A percentile compares a stretch with the other conserved stretches of the same genome.
Evolutionary conservation across 2,329 filamentous ascomycete species (phyloP).

Genomic region (Fusarium clavum): DNA sequence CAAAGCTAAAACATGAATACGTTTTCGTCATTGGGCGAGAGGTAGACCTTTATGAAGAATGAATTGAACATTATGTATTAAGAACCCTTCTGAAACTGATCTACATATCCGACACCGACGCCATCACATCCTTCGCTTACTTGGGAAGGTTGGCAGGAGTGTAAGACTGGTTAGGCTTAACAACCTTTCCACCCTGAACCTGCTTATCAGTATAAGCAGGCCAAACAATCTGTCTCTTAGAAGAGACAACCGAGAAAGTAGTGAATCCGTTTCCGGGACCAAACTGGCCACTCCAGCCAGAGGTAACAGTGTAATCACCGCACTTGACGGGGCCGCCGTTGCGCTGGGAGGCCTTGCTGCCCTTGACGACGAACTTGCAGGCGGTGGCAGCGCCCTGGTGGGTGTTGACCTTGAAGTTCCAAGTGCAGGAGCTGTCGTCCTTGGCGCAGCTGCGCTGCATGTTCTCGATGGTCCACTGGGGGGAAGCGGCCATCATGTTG

Average conservation of each 20-base stretch:
- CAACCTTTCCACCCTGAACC: constrained; percentile 56
- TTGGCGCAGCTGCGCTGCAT: constrained; percentile 55
- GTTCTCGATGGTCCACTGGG: constrained; percentile 56
- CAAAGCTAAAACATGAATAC: background rate
- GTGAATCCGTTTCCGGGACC: constrained; percentile 65
- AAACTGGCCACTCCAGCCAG: constrained; percentile 67
- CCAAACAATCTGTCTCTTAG: constrained; percentile 58
- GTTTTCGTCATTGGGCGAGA: fast-evolving
- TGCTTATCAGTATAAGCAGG: constrained; percentile 65
- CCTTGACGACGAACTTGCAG: constrained; percentile 48
- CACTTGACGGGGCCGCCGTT: constrained; percentile 56
- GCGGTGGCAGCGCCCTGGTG: constrained; percentile 53
- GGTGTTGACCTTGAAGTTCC: constrained; percentile 58
- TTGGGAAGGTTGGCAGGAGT: constrained; percentile 45
- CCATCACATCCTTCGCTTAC: background rate
- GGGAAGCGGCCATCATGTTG: constrained; percentile 55
- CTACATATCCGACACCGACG: background rate
- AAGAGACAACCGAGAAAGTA: constrained; percentile 59
- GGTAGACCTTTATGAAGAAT: background rate
- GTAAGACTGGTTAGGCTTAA: constrained; percentile 62
- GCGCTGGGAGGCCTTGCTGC: constrained; percentile 50
- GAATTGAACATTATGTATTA: background rate
- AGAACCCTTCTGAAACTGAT: background rate
- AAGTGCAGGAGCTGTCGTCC: constrained; percentile 55
- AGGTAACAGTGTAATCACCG: constrained; percentile 62